phyloP scores from a whole-genome alignment of 2,329 filamentous ascomycete species.

The Diaporthe ampelina region DNA sequence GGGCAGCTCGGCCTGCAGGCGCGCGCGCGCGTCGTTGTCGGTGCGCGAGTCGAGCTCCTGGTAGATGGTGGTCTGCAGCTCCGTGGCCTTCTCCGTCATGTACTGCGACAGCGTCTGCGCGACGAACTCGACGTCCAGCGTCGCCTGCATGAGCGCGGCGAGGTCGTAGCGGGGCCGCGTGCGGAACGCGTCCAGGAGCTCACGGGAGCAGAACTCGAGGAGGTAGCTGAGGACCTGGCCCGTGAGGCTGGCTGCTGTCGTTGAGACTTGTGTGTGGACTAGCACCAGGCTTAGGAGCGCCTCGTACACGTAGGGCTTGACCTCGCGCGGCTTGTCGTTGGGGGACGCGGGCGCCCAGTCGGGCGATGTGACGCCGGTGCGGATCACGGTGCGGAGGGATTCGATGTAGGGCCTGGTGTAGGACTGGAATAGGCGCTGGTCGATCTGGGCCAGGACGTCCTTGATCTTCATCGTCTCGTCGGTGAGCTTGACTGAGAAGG shows the following conservation, averaged over 20 bases:
- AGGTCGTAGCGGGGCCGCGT: slow-evolving; percentile 78
- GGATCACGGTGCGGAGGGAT: slow-evolving; percentile 77
- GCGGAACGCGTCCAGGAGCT: slow-evolving; percentile 86
- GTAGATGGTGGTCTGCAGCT: slow-evolving; percentile 91
- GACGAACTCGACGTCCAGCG: slow-evolving; percentile 96
- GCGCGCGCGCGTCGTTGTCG: slow-evolving; percentile 84
- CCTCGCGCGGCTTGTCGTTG: slow-evolving; percentile 75
- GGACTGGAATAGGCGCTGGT: slow-evolving; percentile 89
- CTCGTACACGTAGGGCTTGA: slow-evolving; percentile 90
- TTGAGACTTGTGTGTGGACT: slow-evolving; percentile 90
- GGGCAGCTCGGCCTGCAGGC: slow-evolving; percentile 87
- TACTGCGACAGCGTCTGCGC: slow-evolving; percentile 93
- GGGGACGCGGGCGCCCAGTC: slow-evolving; percentile 76
- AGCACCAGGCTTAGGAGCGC: slow-evolving; percentile 88
- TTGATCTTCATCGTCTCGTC: slow-evolving; percentile 94
- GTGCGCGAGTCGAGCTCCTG: slow-evolving; percentile 90
- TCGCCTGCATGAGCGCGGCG: slow-evolving; percentile 92
- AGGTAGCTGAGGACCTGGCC: slow-evolving; percentile 87
- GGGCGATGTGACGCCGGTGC: slow-evolving; percentile 77
- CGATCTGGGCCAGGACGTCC: slow-evolving; percentile 91
- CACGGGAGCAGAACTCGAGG: slow-evolving; percentile 83
- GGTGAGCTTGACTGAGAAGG: slow-evolving; percentile 93
- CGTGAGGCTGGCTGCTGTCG: slow-evolving; percentile 82
- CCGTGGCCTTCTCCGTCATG: slow-evolving; percentile 84
- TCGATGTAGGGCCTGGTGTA: slow-evolving; percentile 86